Conservation (phyloP, 1,139 yeast genomes). For the Sugiyamaella pinicola region DNA sequence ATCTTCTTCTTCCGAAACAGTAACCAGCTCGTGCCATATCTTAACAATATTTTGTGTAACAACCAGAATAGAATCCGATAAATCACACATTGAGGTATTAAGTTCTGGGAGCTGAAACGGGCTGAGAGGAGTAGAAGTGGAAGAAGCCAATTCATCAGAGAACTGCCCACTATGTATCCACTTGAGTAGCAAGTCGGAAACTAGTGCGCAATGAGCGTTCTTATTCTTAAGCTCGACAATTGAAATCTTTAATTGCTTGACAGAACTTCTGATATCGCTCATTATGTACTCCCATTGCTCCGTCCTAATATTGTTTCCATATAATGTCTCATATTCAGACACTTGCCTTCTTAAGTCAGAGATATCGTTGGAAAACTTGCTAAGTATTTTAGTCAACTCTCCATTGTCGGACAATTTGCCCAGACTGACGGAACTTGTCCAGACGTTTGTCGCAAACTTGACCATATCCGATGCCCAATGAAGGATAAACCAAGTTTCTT, state of each 20-base stretch:
- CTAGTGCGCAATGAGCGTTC: constrained; percentile 13
- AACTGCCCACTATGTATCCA: constrained; percentile 20
- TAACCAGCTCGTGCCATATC: constrained; percentile 10
- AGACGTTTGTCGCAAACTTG: constrained; percentile 22
- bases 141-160: constrained; percentile 37
- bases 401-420: constrained; percentile 6
- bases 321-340: constrained; percentile 10
- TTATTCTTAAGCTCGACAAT: constrained; percentile 1
- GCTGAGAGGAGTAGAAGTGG: not conserved
- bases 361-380: constrained; percentile 6
- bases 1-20: constrained; percentile 53
- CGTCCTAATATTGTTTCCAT: constrained; percentile 12
- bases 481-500: constrained; percentile 12
- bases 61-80: constrained; percentile 59
- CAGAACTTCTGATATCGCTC: not conserved
- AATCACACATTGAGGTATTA: constrained; percentile 32
- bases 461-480: constrained; percentile 30
- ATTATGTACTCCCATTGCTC: constrained; percentile 6
- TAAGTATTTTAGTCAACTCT: not conserved
- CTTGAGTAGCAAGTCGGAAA: constrained; percentile 16
- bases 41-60: constrained; percentile 11
- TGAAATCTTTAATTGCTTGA: not conserved
- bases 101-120: not conserved
- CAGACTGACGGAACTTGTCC: constrained; percentile 9
- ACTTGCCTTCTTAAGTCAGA: constrained; percentile 12